phyloP scores from a whole-genome alignment of 2,329 filamentous ascomycete species.

The Mariannaea elegans region DNA sequence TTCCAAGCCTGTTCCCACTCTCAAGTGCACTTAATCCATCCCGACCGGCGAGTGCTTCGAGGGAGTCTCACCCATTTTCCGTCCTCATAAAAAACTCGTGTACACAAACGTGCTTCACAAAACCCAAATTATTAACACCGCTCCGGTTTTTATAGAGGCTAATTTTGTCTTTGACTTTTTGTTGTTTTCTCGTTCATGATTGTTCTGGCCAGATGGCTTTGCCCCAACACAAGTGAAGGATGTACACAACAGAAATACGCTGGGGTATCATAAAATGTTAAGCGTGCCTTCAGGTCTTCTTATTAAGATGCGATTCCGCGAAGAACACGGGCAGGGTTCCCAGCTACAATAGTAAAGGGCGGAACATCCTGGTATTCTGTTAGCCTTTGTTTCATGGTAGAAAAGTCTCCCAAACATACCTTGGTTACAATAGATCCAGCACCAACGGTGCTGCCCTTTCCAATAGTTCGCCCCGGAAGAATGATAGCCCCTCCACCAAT shows the following conservation, averaged over 20 bases:
- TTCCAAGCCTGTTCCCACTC: slow-evolving; percentile 12
- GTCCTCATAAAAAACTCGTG: slow-evolving; percentile 7
- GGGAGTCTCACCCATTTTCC: slow-evolving; percentile 28
- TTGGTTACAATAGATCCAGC: slow-evolving; percentile 88
- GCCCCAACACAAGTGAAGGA: slow-evolving; percentile 19
- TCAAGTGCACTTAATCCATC: slow-evolving; percentile 15
- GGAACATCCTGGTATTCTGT: slow-evolving; percentile 63
- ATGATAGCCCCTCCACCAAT: slow-evolving; percentile 81
- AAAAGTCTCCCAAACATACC: slow-evolving; percentile 51
- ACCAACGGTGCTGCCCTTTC: slow-evolving; percentile 80
- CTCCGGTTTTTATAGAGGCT: slow-evolving; percentile 26
- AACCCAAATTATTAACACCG: slow-evolving; percentile 26
- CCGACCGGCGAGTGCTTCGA: slow-evolving; percentile 26
- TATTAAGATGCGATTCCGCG: slow-evolving; percentile 48
- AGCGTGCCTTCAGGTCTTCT: slow-evolving; percentile 21
- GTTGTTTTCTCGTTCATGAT: neutral
- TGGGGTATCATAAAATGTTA: slow-evolving; percentile 45
- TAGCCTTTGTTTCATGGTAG: slow-evolving; percentile 22
- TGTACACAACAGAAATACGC: slow-evolving; percentile 38
- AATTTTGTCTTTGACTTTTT: slow-evolving; percentile 1
- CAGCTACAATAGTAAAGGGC: slow-evolving; percentile 73
- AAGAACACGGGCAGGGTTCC: slow-evolving; percentile 72
- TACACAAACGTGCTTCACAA: neutral
- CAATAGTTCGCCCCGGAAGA: slow-evolving; percentile 81
- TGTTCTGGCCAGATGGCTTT: neutral